Conservation (phyloP, 306 rosid species). For the Styphnolobium japonicum region DNA sequence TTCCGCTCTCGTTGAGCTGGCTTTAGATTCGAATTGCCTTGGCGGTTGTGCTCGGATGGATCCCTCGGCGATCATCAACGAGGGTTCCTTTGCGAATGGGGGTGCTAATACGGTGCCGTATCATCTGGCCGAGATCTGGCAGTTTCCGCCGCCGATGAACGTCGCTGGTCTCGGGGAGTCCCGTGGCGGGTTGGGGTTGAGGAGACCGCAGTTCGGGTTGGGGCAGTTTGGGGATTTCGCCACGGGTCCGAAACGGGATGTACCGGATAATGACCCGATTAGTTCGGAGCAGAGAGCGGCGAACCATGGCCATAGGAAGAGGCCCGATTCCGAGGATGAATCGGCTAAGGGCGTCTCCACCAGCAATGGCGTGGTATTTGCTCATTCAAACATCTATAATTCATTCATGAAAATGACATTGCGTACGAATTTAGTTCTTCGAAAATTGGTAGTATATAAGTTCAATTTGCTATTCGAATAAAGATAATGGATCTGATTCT, state of each 20-base stretch:
- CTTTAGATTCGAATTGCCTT: slow-evolving; percentile 3
- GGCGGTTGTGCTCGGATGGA: slow-evolving; percentile 49
- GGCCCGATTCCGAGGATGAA: slow-evolving; percentile 53
- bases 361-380: slow-evolving; percentile 56
- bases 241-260: slow-evolving; percentile 38
- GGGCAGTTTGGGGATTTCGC: slow-evolving; percentile 40
- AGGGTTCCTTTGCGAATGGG: slow-evolving; percentile 31
- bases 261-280: slow-evolving; percentile 33
- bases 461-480: not conserved
- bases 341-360: slow-evolving; percentile 53
- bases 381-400: slow-evolving; percentile 4
- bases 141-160: slow-evolving; percentile 35
- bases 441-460: not conserved
- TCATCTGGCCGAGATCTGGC: slow-evolving; percentile 83
- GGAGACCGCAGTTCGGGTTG: slow-evolving; percentile 44
- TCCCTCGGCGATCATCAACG: slow-evolving; percentile 63
- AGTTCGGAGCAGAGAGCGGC: slow-evolving; percentile 36
- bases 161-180: slow-evolving; percentile 25
- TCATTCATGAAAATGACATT: not conserved
- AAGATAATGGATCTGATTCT: slow-evolving; percentile 16
- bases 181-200: slow-evolving; percentile 42
- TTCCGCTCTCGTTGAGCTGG: not conserved
- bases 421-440: not conserved
- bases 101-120: slow-evolving; percentile 43
- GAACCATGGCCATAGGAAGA: slow-evolving; percentile 36